Percentiles rank a stretch among this genome's conserved stretches.
These are phyloP conservation scores for Aureobasidium melanogenum DNA, from an alignment of 2,329 filamentous ascomycete species.

Conservation along the genomic window DNA sequence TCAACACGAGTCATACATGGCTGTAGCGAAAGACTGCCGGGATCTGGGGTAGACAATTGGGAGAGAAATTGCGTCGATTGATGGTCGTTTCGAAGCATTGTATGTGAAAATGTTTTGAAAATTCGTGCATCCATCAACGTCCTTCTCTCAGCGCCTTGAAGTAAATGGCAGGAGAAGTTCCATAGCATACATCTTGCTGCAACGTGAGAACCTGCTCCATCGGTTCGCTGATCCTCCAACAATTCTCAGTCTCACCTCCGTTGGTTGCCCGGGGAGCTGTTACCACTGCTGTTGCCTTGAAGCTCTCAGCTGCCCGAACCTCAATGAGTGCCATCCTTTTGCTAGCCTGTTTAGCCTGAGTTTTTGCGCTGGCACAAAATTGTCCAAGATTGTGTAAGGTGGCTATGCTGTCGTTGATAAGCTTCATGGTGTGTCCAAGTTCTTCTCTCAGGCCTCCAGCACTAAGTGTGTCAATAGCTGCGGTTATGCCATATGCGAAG, in stretches of 20 bases:
- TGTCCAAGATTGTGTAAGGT: neutral
- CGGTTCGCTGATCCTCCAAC: conserved; percentile 25
- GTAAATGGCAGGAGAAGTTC: conserved; percentile 19
- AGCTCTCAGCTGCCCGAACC: neutral
- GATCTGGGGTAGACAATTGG: neutral
- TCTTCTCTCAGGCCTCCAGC: conserved; percentile 39
- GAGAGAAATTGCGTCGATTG: neutral
- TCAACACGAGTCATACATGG: neutral
- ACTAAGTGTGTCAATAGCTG: conserved; percentile 58
- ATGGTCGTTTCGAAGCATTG: neutral
- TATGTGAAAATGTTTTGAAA: neutral
- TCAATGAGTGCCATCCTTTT: conserved; percentile 9
- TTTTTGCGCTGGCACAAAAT: conserved; percentile 9
- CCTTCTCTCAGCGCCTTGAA: conserved; percentile 19
- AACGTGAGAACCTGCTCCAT: conserved; percentile 22
- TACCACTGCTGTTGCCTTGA: neutral
- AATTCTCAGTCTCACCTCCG: neutral
- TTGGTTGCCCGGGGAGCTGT: neutral
- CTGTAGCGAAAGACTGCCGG: neutral
- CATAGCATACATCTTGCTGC: conserved; percentile 28
- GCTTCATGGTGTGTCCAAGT: neutral
- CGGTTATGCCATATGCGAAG: conserved; percentile 51
- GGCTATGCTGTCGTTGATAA: neutral
- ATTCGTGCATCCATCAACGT: neutral
- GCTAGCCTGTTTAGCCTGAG: neutral